phyloP scores from a whole-genome alignment of 257 asterid species.

The Solanum sitiens region DNA sequence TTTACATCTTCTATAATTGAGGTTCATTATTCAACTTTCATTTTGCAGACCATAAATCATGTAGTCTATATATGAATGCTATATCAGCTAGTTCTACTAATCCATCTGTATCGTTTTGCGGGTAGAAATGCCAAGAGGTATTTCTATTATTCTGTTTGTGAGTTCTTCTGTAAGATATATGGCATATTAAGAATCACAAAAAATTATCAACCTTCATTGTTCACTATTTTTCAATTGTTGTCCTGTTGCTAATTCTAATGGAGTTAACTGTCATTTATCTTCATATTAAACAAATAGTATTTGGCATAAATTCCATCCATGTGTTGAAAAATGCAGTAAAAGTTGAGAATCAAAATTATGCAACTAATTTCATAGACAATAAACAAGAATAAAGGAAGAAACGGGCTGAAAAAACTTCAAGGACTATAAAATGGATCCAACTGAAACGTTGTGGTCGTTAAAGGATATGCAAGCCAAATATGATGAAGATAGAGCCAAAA shows the following conservation, averaged over 20 bases:
- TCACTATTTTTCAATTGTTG: neutral
- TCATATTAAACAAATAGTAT: neutral
- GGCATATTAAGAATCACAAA: neutral
- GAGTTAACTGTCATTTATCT: neutral
- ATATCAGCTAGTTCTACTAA: no score
- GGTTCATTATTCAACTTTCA: no score
- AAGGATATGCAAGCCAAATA: neutral
- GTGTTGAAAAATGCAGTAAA: neutral
- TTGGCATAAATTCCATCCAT: neutral
- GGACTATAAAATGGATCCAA: neutral
- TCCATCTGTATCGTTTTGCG: no score
- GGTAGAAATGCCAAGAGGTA: conserved; percentile 96
- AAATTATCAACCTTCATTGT: neutral
- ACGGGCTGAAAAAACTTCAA: neutral
- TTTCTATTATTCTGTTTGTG: neutral
- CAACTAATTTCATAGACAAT: neutral
- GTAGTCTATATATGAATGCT: no score
- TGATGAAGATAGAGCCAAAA: no score
- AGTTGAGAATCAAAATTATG: neutral
- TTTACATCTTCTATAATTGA: no score
- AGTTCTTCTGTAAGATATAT: neutral
- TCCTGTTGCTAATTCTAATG: neutral
- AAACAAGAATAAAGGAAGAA: neutral
- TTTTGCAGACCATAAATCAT: no score
- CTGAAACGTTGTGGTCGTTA: neutral